A percentile compares a stretch with the other conserved stretches of the same genome.
These are phyloP conservation scores for Alnus glutinosa DNA, from an alignment of 306 rosid species.

Conservation along the genomic window DNA sequence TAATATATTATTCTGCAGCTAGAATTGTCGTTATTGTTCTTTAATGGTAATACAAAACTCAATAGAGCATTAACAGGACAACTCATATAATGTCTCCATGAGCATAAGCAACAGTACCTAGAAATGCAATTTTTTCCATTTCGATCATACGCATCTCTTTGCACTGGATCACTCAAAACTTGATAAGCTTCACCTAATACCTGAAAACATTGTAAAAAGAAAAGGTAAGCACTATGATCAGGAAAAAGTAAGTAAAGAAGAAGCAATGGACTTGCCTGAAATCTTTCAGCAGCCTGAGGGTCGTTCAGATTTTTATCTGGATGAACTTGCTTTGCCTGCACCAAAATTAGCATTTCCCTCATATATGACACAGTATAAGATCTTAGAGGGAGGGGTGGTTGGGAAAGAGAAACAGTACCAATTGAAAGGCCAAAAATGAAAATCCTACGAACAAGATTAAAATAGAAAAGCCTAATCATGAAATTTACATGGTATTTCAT, in stretches of 20 bases:
- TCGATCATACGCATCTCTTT: constrained; percentile 71
- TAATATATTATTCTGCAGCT: background rate
- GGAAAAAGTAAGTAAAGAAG: background rate
- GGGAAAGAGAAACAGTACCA: background rate
- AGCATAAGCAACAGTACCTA: constrained; percentile 44
- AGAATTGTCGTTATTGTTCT: background rate
- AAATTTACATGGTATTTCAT: too few relatives aligned
- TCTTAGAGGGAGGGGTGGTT: background rate
- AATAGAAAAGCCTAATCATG: too few relatives aligned
- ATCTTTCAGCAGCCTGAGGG: constrained; percentile 81
- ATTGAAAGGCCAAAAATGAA: background rate
- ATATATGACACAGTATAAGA: too few relatives aligned
- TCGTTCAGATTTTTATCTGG: constrained; percentile 91
- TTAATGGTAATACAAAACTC: background rate
- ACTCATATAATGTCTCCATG: background rate
- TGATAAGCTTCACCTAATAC: constrained; percentile 89
- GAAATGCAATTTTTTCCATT: constrained; percentile 78
- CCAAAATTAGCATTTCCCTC: background rate
- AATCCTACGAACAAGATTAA: background rate
- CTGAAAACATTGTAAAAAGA: constrained; percentile 32
- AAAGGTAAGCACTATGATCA: background rate
- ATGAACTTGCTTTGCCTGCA: constrained; percentile 93
- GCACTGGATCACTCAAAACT: constrained; percentile 80
- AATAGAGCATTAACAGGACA: background rate
- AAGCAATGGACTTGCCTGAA: constrained; percentile 51